A percentile compares a stretch with the other conserved stretches of the same genome.
phyloP scores from a whole-genome alignment of 1,284 basidiomycete genomes.

The Thecaphora thlaspeos region DNA sequence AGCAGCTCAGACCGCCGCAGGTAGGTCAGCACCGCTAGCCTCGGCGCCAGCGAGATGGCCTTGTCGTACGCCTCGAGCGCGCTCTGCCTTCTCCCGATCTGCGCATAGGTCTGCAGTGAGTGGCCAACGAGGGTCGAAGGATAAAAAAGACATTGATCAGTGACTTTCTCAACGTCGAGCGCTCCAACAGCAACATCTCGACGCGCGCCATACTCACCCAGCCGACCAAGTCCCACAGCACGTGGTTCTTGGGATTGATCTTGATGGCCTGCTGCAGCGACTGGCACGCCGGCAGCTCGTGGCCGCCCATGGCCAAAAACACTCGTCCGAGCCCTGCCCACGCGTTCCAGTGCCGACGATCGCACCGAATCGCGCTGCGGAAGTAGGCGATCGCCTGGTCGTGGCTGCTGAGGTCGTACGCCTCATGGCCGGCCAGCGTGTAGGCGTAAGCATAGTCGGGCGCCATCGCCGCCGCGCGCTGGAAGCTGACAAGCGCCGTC shows the following conservation, averaged over 20 bases:
- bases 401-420: constrained; percentile 45
- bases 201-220: constrained; percentile 12
- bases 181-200: background rate
- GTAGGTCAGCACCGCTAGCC: constrained; percentile 24
- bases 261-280: constrained; percentile 41
- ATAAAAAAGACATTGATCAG: too few relatives aligned
- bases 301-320: constrained; percentile 39
- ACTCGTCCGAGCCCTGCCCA: constrained; percentile 52
- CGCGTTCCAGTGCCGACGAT: constrained; percentile 54
- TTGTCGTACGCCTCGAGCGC: constrained; percentile 28
- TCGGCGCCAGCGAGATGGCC: constrained; percentile 18
- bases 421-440: constrained; percentile 55
- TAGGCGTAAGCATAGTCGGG: constrained; percentile 54
- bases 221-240: constrained; percentile 52
- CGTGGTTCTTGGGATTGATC: constrained; percentile 43
- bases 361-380: constrained; percentile 45
- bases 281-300: constrained; percentile 41
- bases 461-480: constrained; percentile 42
- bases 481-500: constrained; percentile 50
- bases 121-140: too few relatives aligned
- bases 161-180: too few relatives aligned
- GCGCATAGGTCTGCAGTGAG: constrained; percentile 12
- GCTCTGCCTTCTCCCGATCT: constrained; percentile 7
- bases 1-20: constrained; percentile 21
- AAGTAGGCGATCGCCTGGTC: constrained; percentile 50